These are phyloP conservation scores for Candida tetrigidarum DNA, from an alignment of 1,139 yeast genomes.

Conservation along the genomic window DNA sequence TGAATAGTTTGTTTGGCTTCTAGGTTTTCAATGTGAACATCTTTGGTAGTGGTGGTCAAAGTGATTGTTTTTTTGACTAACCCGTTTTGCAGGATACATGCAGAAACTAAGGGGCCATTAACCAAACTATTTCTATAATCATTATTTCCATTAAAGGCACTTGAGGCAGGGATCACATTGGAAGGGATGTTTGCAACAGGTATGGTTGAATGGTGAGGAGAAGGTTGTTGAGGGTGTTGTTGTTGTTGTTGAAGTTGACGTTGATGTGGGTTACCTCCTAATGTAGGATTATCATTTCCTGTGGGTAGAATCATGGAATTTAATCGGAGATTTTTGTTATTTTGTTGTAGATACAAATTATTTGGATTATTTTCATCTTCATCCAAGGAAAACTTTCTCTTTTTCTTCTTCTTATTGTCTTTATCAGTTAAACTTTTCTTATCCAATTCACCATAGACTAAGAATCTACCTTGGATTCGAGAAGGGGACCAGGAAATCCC, in stretches of 20 bases:
- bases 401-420: conserved; percentile 36
- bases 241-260: conserved; percentile 1
- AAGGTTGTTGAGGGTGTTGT: no score
- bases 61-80: conserved; percentile 83
- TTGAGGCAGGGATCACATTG: conserved; percentile 17
- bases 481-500: conserved; percentile 94
- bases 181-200: conserved; percentile 9
- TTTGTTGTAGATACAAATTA: not conserved
- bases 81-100: conserved; percentile 76
- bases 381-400: conserved; percentile 26
- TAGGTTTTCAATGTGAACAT: conserved; percentile 33
- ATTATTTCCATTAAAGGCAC: conserved; percentile 12
- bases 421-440: conserved; percentile 45
- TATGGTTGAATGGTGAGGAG: conserved; percentile 3
- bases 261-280: not conserved
- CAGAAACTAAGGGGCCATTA: conserved; percentile 60
- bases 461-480: conserved; percentile 79
- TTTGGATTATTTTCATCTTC: conserved; percentile 14
- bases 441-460: conserved; percentile 81
- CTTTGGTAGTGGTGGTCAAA: conserved; percentile 45
- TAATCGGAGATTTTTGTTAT: not conserved
- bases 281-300: not conserved
- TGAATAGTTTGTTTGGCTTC: conserved; percentile 61
- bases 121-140: conserved; percentile 21
- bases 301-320: not conserved